Evolutionary conservation across 2,329 filamentous ascomycete genomes (phyloP).

Genomic region (Zymoseptoria passerinii): DNA sequence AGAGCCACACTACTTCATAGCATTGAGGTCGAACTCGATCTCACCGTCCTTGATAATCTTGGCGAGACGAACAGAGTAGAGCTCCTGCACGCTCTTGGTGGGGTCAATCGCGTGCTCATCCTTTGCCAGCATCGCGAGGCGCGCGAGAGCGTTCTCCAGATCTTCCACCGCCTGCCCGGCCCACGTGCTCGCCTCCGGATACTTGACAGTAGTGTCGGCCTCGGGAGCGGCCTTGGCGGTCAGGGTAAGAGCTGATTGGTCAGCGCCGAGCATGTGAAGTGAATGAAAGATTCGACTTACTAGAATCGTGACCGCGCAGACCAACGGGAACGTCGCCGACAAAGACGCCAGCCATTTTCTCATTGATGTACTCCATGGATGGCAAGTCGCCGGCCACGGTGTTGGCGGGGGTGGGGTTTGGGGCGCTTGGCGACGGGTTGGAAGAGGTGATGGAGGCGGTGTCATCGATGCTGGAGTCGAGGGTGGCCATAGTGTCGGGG

Average conservation of each 20-base stretch:
- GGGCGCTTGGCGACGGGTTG: conserved; percentile 5
- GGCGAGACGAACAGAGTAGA: conserved; percentile 25
- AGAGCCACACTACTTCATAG: conserved; percentile 6
- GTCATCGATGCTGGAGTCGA: conserved; percentile 6
- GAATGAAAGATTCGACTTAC: background rate
- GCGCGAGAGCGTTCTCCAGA: conserved; percentile 20
- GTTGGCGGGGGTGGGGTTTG: conserved; percentile 9
- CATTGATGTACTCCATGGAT: background rate
- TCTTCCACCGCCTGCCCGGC: conserved; percentile 26
- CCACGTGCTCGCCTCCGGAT: conserved; percentile 26
- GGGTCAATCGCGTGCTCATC: conserved; percentile 25
- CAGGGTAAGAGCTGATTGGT: background rate
- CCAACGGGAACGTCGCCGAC: background rate
- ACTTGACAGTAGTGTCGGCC: background rate
- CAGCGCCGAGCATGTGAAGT: background rate
- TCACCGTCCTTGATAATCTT: conserved; percentile 19
- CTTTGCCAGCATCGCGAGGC: conserved; percentile 26
- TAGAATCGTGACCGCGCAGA: background rate
- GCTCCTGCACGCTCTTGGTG: conserved; percentile 18
- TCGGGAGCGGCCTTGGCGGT: background rate
- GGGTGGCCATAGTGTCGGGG: background rate
- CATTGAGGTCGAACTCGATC: conserved; percentile 19
- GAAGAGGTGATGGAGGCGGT: conserved; percentile 1
- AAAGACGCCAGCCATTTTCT: conserved; percentile 1
- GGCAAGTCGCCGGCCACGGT: conserved; percentile 9